Percentiles rank a stretch among this genome's conserved stretches.
Conservation (phyloP, 176 grass and related monocot species). For the Cenchrus fungigraminus region DNA sequence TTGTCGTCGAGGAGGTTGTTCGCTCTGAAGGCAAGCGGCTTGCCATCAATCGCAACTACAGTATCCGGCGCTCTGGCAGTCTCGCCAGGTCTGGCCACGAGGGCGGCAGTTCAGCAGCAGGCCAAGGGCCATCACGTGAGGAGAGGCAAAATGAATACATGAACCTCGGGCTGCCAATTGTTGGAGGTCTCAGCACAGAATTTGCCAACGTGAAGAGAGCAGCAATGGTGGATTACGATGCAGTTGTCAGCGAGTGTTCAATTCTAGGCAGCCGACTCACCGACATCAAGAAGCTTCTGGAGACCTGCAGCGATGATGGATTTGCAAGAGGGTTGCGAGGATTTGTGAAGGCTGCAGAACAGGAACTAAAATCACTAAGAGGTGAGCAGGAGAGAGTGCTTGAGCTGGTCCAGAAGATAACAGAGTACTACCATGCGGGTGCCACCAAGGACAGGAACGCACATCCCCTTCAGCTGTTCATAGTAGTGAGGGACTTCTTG, state of each 20-base stretch:
- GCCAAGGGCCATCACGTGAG: slow-evolving; percentile 55
- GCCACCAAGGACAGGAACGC: slow-evolving; percentile 70
- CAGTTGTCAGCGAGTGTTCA: slow-evolving; percentile 53
- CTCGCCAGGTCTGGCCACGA: slow-evolving; percentile 36
- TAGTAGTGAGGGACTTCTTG: slow-evolving; percentile 92
- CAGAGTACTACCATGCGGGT: slow-evolving; percentile 88
- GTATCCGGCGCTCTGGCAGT: slow-evolving; percentile 67
- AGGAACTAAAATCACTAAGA: slow-evolving; percentile 60
- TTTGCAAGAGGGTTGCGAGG: slow-evolving; percentile 71
- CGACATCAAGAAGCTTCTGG: slow-evolving; percentile 73
- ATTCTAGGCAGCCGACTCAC: slow-evolving; percentile 47
- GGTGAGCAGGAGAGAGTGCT: slow-evolving; percentile 71
- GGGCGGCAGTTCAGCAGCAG: slow-evolving; percentile 37
- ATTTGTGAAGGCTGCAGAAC: slow-evolving; percentile 63
- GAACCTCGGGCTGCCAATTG: slow-evolving; percentile 76
- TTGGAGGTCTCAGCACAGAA: slow-evolving; percentile 83
- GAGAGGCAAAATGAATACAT: slow-evolving; percentile 90
- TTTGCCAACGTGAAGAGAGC: slow-evolving; percentile 83
- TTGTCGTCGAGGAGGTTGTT: slow-evolving; percentile 88
- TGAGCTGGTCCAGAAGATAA: slow-evolving; percentile 75
- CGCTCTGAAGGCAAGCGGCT: slow-evolving; percentile 82
- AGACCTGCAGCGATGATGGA: slow-evolving; percentile 60
- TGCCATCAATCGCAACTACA: slow-evolving; percentile 76
- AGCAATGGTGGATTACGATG: slow-evolving; percentile 70
- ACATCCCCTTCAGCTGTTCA: slow-evolving; percentile 80